A percentile compares a stretch with the other conserved stretches of the same genome.
phyloP scores from a whole-genome alignment of 495 filamentous ascomycete species.

The Viridothelium virens region DNA sequence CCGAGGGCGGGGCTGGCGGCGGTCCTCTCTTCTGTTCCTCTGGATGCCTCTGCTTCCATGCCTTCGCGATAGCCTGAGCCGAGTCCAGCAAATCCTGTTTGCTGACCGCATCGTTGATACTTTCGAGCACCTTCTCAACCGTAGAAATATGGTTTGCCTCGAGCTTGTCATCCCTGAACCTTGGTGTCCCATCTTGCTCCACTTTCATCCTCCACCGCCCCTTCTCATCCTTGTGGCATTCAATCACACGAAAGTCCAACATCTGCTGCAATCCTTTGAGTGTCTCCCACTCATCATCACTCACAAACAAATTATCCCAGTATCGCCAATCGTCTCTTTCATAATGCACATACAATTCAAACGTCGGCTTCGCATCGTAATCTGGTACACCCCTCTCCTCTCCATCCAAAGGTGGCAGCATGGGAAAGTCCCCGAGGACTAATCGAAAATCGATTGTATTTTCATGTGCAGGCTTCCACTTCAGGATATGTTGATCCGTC shows the following conservation, averaged over 20 bases:
- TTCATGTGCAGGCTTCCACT: conserved; percentile 91
- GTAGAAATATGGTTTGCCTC: conserved; percentile 83
- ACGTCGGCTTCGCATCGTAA: conserved; percentile 51
- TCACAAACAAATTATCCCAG: conserved; percentile 60
- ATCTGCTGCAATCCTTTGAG: conserved; percentile 62
- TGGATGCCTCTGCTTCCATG: conserved; percentile 53
- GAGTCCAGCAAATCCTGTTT: conserved; percentile 58
- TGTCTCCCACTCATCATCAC: conserved; percentile 72
- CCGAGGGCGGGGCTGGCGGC: not conserved
- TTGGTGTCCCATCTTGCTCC: conserved; percentile 43
- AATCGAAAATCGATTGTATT: conserved; percentile 91
- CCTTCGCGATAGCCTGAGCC: conserved; percentile 54
- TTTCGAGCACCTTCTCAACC: conserved; percentile 72
- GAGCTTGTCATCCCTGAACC: conserved; percentile 82
- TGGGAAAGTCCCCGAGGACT: conserved; percentile 60
- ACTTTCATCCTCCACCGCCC: conserved; percentile 64
- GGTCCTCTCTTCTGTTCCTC: conserved; percentile 19
- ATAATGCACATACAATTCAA: conserved; percentile 51
- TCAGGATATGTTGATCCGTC: conserved; percentile 86
- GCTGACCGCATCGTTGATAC: conserved; percentile 66
- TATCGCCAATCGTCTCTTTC: conserved; percentile 49
- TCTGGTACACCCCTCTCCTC: conserved; percentile 44
- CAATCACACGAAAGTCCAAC: conserved; percentile 75
- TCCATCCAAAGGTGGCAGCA: conserved; percentile 54
- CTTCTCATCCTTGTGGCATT: conserved; percentile 70